phyloP scores from a whole-genome alignment of 306 rosid species.

The Cyclanthera cordifolia region DNA sequence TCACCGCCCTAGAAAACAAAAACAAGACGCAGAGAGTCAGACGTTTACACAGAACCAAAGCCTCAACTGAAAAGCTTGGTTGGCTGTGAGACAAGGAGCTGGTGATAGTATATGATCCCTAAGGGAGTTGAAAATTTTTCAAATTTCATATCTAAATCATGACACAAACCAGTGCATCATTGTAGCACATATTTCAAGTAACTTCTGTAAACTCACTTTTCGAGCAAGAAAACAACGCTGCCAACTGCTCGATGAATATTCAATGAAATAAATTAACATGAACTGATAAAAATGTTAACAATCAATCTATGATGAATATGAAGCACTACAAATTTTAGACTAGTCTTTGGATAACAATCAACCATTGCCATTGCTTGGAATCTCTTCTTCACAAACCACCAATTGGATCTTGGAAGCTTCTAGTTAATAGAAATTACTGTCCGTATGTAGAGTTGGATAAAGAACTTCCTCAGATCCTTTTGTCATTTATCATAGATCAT shows the following conservation, averaged over 20 bases:
- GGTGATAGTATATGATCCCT: no score
- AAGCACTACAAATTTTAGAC: neutral
- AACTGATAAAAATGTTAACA: neutral
- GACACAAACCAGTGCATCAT: no score
- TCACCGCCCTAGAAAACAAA: conserved; percentile 13
- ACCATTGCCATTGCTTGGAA: neutral
- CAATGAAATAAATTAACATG: neutral
- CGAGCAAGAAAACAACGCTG: neutral
- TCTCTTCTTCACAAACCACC: conserved; percentile 15
- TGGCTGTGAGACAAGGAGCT: no score
- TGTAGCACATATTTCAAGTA: no score
- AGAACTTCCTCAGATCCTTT: conserved; percentile 45
- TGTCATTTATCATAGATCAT: conserved; percentile 65
- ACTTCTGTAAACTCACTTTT: neutral
- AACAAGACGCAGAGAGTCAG: neutral
- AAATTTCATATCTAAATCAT: neutral
- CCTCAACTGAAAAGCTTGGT: no score
- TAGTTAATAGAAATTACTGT: conserved; percentile 32
- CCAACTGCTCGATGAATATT: neutral
- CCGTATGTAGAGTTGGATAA: conserved; percentile 32
- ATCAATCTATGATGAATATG: neutral
- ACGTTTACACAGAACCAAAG: neutral
- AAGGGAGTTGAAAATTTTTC: neutral
- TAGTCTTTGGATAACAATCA: neutral
- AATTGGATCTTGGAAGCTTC: conserved; percentile 20